phyloP scores from a whole-genome alignment of 106 monocot genomes.

The Dactylorhiza incarnata region DNA sequence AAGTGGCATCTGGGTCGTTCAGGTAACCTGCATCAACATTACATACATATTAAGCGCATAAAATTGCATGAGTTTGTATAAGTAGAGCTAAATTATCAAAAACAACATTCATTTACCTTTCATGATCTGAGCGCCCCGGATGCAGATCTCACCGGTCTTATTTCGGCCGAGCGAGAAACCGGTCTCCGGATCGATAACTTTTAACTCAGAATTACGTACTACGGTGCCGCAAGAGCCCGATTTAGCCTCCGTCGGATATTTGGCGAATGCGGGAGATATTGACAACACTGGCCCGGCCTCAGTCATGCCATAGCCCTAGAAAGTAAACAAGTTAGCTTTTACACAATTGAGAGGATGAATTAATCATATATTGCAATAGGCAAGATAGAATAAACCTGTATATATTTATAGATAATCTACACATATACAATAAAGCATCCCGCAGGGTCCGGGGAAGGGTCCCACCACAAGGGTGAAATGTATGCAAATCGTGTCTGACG shows the following conservation, averaged over 20 bases:
- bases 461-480: no score
- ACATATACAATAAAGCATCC: no score
- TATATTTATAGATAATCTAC: no score
- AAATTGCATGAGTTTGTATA: background rate
- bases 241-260: constrained; percentile 31
- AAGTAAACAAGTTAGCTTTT: background rate
- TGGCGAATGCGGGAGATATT: constrained; percentile 65
- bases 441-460: no score
- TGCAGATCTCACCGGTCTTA: constrained; percentile 68
- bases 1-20: constrained; percentile 73
- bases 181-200: constrained; percentile 50
- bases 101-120: constrained; percentile 17
- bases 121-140: constrained; percentile 72
- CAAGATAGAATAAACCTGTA: no score
- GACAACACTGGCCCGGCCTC: constrained; percentile 72
- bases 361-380: no score
- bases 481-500: no score
- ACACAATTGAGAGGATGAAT: no score
- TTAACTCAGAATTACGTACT: constrained; percentile 62
- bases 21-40: constrained; percentile 42
- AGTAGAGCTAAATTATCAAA: no score
- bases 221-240: constrained; percentile 62
- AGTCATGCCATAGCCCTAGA: constrained; percentile 77
- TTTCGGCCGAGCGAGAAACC: constrained; percentile 50
- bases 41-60: background rate